Evolutionary conservation across 495 filamentous ascomycete genomes (phyloP), one percentile per base, ranked within the genome.

Genomic region (Hypoxylon cercidicola): DNA sequence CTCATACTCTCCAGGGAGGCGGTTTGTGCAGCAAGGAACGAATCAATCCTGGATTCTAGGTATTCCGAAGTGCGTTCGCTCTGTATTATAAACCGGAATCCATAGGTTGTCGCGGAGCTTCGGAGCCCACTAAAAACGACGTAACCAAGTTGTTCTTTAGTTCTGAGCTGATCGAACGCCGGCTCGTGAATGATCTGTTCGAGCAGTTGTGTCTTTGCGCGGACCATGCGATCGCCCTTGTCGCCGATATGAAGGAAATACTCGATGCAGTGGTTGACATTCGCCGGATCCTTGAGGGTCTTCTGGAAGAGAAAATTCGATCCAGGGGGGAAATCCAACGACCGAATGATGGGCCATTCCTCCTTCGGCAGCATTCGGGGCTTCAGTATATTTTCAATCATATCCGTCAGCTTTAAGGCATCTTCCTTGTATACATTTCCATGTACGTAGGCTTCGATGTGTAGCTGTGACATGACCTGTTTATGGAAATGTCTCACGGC

Each of bases 391-490:
- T 80, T 85, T 73, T 96, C 90, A 19, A 97, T 82, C 58, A 96
- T 84, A 68, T 94, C 86, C 0, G 91, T 92, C 77, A 97, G 84
- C 67, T 87, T 89, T 59, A 98, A 79, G 0, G 93, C 93, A 75
- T 99, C 96, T 75, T 98, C 93, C 75, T 94, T 96, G 82, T 96
- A 91, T 16, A 99, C 74, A 75, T 99, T 99, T 61, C 95, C 95
- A 63, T 98, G 95, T 15, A 88, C 89, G 51, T 97, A 83, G 5
- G 90, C 82, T 72, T 99, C 96, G 64, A 97, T 89, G 66, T 97
- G 90, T 64, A 92, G 82, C 72, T 97, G 93, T 23, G 85, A 84
- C 30, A 98, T 81, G 37, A 97, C 74, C 63, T 93, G 87, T 20
- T 90, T 90, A 71, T 89, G 90, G 81, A 97, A 97, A 16, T 76